Evolutionary conservation across 129 eudicot species (phyloP).

Genomic region (Artemisia argyi): DNA sequence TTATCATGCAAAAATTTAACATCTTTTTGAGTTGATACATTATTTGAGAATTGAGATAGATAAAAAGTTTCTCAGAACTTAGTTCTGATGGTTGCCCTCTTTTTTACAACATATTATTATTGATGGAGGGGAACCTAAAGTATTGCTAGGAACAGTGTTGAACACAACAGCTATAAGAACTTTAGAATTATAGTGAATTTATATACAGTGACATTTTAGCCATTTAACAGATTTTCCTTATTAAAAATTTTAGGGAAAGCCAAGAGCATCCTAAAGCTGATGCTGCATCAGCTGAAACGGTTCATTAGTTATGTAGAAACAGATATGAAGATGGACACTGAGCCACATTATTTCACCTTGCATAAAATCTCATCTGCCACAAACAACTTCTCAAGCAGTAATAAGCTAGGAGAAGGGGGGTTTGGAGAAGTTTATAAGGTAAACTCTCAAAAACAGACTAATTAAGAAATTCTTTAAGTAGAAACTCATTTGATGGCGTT

Average conservation of each 20-base stretch:
- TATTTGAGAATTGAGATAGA: not conserved
- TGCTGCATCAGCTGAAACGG: conserved; percentile 6
- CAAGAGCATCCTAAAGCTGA: conserved; percentile 7
- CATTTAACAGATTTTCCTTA: not conserved
- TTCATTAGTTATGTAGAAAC: not conserved
- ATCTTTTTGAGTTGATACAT: not conserved
- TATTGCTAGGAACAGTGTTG: not conserved
- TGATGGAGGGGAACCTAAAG: not conserved
- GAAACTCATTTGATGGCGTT: conserved; percentile 1
- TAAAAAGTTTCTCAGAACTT: not conserved
- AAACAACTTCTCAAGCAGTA: conserved; percentile 20
- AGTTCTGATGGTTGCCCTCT: not conserved
- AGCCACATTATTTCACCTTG: conserved; percentile 24
- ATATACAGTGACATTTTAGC: not conserved
- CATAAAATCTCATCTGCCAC: conserved; percentile 30
- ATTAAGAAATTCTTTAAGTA: not conserved
- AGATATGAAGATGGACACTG: conserved; percentile 15
- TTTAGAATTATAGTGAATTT: not conserved
- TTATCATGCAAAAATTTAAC: not conserved
- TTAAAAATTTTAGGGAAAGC: conserved; percentile 10
- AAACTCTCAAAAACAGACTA: not conserved
- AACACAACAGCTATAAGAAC: not conserved
- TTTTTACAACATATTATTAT: no score
- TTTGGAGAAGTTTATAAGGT: conserved; percentile 39
- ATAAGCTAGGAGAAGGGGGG: conserved; percentile 34